Base-by-base conservation (phyloP, 2,329 filamentous ascomycete species). In the Botrytis pseudocinerea region DNA sequence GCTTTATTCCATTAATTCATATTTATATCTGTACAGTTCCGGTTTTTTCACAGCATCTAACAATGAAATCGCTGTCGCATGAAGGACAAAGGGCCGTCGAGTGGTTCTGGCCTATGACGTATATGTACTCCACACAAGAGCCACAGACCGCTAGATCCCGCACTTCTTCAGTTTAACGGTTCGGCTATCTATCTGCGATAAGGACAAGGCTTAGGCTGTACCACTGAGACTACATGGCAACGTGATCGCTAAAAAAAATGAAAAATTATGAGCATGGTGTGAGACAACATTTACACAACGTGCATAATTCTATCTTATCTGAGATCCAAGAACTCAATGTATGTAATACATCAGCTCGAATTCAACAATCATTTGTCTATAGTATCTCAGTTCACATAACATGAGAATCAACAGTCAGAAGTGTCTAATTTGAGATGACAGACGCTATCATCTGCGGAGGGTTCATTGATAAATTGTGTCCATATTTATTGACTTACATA, bases 401-500 rank as follows among this genome's bases (percentile, higher is more conserved):
- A 9, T 6, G 5, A 54, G 51, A 28, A 54, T 28, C 25, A 28
- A 7, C 0, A 2, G 12, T 28, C 12, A 54, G 0, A 28, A 28
- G n/a, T 7, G 51, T 28, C 12, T 54, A 54, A n/a, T 28, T 16
- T 28, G 51, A 54, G 51, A 54, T 28, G 22, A 25, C 10, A 51
- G 22, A 51, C 22, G n/a, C 4, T 6, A 14, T 51, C 0, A 51
- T 25, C 2, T 4, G 22, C 9, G 48, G 48, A n/a, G 22, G 25
- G 10, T 12, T 6, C 1, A 51, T n/a, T 2, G 10, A n/a, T n/a
- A 4, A 2, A 54, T 18, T n/a, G 3, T 6, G 25, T 28, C 5
- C 1, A 18, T n/a, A 28, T 54, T 0, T 2, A 54, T 14, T 0
- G 1, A 9, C 12, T 28, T 2, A 35, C 35, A 35, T 6, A 2